Conservation (phyloP, 208 protist species). For the Trypanosoma mega region DNA sequence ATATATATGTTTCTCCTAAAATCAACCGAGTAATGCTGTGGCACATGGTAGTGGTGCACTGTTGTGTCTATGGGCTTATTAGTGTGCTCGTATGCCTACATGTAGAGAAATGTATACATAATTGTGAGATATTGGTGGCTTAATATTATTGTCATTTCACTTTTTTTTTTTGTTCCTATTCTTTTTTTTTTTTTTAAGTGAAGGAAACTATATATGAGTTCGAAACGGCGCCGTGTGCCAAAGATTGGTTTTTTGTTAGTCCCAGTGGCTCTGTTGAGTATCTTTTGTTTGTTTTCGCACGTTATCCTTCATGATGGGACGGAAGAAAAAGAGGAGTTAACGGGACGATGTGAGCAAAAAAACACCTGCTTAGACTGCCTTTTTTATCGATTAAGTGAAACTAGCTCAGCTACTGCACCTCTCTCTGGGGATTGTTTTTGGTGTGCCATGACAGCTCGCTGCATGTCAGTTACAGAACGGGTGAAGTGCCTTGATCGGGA, state of each 20-base stretch:
- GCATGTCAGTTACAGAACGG: neutral
- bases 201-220: conserved; percentile 4
- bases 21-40: neutral
- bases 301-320: neutral
- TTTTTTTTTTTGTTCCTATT: conserved; percentile 18
- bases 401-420: neutral
- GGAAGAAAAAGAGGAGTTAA: no score
- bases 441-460: conserved; percentile 10
- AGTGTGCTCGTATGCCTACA: no score
- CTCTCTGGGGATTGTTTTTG: conserved; percentile 15
- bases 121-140: no score
- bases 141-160: neutral
- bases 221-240: neutral
- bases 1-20: neutral
- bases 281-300: neutral
- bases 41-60: no score
- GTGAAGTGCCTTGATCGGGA: conserved; percentile 14
- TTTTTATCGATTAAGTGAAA: neutral
- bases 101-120: no score
- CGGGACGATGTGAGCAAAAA: neutral
- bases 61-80: no score
- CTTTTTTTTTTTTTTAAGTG: conserved; percentile 5
- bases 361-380: conserved; percentile 19
- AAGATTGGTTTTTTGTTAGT: neutral
- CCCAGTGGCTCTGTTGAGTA: neutral